Percentiles rank a stretch among this genome's conserved stretches.
These are phyloP conservation scores for Phaeotremella skinneri DNA, from an alignment of 768 basidiomycete genomes.

Conservation along the genomic window DNA sequence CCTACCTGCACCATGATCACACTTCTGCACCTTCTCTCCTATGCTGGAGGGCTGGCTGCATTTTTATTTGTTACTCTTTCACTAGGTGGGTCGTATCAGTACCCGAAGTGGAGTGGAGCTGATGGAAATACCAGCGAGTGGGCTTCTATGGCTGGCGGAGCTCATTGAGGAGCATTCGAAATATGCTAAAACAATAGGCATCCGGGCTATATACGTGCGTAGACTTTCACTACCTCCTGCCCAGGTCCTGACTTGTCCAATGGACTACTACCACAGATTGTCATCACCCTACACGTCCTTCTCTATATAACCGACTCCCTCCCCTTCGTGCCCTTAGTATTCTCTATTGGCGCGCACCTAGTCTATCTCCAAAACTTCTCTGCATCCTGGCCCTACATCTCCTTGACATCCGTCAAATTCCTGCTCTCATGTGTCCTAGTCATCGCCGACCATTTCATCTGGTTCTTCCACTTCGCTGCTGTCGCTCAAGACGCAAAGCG, in stretches of 20 bases:
- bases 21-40: conserved; percentile 54
- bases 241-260: conserved; percentile 8
- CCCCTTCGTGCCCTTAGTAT: conserved; percentile 68
- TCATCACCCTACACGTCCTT: conserved; percentile 72
- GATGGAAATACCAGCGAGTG: conserved; percentile 65
- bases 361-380: conserved; percentile 94
- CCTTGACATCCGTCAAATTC: conserved; percentile 79
- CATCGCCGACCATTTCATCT: conserved; percentile 85
- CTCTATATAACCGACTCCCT: conserved; percentile 78
- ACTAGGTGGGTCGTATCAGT: conserved; percentile 61
- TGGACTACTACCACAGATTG: conserved; percentile 57
- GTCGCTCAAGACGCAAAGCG: conserved; percentile 46
- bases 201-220: conserved; percentile 82
- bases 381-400: conserved; percentile 84
- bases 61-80: conserved; percentile 90
- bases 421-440: conserved; percentile 80
- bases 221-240: neutral
- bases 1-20: conserved; percentile 26
- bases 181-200: conserved; percentile 75
- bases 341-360: conserved; percentile 79
- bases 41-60: conserved; percentile 69
- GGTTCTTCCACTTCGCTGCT: conserved; percentile 90
- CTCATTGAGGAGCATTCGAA: conserved; percentile 90
- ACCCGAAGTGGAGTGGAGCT: conserved; percentile 1
- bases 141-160: conserved; percentile 88